Conservation (phyloP, 169 alveolate genomes). For the Plasmodium cynomolgi region DNA sequence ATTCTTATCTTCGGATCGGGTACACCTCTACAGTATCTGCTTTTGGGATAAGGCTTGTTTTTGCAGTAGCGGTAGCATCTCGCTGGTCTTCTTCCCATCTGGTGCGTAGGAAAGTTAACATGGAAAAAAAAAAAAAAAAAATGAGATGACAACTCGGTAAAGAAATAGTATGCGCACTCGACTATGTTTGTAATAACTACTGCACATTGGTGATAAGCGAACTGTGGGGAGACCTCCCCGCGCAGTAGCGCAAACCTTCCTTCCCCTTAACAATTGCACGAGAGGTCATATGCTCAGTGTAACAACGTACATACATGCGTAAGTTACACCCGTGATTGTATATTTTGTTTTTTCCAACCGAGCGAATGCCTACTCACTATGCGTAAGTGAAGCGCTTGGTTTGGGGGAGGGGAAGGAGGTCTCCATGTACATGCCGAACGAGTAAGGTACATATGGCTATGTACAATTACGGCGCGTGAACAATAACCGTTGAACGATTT, state of each 20-base stretch:
- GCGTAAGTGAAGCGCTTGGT: neutral
- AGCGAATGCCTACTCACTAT: neutral
- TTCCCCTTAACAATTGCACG: neutral
- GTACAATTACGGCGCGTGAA: neutral
- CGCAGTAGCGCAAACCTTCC: neutral
- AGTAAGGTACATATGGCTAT: neutral
- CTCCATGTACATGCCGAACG: neutral
- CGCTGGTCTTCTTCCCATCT: conserved; percentile 99
- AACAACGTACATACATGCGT: neutral
- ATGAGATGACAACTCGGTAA: neutral
- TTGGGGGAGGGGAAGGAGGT: neutral
- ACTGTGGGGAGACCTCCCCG: neutral
- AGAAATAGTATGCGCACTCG: neutral
- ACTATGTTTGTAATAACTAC: neutral
- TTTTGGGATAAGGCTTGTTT: conserved; percentile 99
- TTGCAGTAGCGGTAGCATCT: conserved; percentile 99
- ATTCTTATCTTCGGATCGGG: conserved; percentile 99
- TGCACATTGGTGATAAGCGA: neutral
- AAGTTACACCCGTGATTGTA: neutral
- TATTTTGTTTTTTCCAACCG: neutral
- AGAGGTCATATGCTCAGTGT: neutral
- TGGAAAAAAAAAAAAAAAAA: neutral
- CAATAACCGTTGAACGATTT: neutral
- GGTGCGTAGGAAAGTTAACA: neutral
- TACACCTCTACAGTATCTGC: conserved; percentile 99